Evolutionary conservation across 2,329 filamentous ascomycete genomes (phyloP), one percentile per base, ranked within the genome.

Genomic region (Neophaeococcomyces aloes): DNA sequence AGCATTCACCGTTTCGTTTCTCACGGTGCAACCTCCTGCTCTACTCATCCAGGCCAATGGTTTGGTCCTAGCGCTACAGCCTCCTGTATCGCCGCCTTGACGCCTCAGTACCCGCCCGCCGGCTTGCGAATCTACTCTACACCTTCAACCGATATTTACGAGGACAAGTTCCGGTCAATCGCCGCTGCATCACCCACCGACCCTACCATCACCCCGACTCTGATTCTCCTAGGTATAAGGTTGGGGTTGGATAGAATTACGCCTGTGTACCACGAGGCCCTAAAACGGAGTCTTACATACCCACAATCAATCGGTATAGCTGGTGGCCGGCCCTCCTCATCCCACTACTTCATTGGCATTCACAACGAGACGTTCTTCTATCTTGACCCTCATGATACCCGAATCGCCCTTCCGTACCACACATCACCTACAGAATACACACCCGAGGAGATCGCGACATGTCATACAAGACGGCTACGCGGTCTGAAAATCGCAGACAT

Each of bases 11-110:
- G 81, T 49, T 98, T 98, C 57, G 91, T 98, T 29, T 73, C 81
- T 42, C 83, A 94, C 55, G 91, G 91, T 14, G 87, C 87, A 18
- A 72, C 75, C 29, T 81, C 83, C 2, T 98, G 91, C 62, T 88
- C 86, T 3, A 96, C 94, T 64, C 85, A 93, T 57, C 91, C 91
- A 0, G 91, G 91, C 29, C 86, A 96, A 65, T 98, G 91, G 91
- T 98, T 98, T 65, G 91, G 91, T 0, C 91, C 91, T n/a, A 95
- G 87, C 14, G 91, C 91, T 5, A 93, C 91, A 7, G 88, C 91
- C 36, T 79, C 82, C 45, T 96, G 91, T 62, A 95, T 98, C 53
- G 82, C 86, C 61, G 84, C 85, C 15, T 70, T 98, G 29, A 78
- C 79, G 18, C 81, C 81, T 47, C 71, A 76, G 48, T 73, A 81